Base-by-base conservation (phyloP, 2,329 filamentous ascomycete genomes). In the Plenodomus tracheiphilus region DNA sequence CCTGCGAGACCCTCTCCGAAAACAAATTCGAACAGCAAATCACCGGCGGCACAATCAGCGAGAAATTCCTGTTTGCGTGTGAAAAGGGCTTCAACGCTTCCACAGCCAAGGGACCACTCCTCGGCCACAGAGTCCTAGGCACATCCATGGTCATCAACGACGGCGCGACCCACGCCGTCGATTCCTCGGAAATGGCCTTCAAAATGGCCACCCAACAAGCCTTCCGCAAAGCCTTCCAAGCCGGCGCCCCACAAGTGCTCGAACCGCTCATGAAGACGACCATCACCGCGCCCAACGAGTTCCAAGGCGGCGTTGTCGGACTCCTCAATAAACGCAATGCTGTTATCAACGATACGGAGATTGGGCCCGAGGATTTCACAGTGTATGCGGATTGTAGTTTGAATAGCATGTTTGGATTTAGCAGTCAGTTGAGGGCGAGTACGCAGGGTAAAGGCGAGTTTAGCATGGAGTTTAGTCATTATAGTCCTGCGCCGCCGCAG, bases 361-460 rank as follows among this genome's bases (percentile, higher is more conserved):
- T 94, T 61, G 92, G 92, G 28, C 81, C 86, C 15, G 94, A 99
- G 68, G 94, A 99, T 68, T 97, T 99, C 68, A 96, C 90, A 5
- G 82, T 97, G 49, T 85, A 87, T 47, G 92, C 91, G 20, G 94
- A 97, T 76, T 96, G 91, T 79, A 92, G 87, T 71, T 76, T 99
- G 71, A 96, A 97, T 73, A 85, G 87, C 72, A 99, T 99, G 94
- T 99, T 99, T 72, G 94, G 94, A 56, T 97, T 99, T 78, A 92
- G 87, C 66, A 89, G 87, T 36, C 89, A 96, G 75, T 77, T 99
- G 60, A 84, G 94, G 63, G 94, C 94, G 13, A 89, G 92, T 18
- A 97, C 92, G 2, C 94, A 99, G 78, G 94, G 94, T 54, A 99
- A 99, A 82, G 94, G 94, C 66, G 94, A 99, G 78, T 99, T 97